Evolutionary conservation across 2,329 filamentous ascomycete genomes (phyloP).

Genomic region (Colletotrichum camelliae): DNA sequence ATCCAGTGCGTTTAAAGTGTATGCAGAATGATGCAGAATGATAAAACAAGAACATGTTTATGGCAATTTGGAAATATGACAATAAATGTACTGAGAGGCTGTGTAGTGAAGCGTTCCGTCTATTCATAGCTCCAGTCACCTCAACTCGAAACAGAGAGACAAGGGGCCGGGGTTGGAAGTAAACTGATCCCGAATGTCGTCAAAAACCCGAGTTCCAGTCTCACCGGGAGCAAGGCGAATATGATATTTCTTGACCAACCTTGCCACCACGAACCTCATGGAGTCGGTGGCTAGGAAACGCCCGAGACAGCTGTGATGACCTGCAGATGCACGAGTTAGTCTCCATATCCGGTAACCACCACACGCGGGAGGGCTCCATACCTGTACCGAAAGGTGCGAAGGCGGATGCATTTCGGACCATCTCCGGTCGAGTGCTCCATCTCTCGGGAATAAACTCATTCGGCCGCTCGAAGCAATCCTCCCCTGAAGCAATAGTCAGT

Average conservation of each 20-base stretch:
- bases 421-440: constrained; percentile 36
- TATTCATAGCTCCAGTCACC: neutral
- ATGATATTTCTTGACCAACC: constrained; percentile 14
- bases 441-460: constrained; percentile 42
- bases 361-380: neutral
- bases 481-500: constrained; percentile 19
- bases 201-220: constrained; percentile 16
- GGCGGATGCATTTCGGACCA: constrained; percentile 34
- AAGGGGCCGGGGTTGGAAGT: constrained; percentile 18
- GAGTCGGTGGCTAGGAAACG: constrained; percentile 17
- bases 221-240: constrained; percentile 14
- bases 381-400: constrained; percentile 39
- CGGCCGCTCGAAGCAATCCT: constrained; percentile 31
- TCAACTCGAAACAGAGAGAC: constrained; percentile 18
- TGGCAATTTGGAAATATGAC: neutral
- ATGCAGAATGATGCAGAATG: neutral
- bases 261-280: constrained; percentile 18
- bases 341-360: neutral
- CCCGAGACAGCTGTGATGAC: constrained; percentile 18
- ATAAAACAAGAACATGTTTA: neutral
- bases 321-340: neutral
- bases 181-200: constrained; percentile 16
- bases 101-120: neutral
- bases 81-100: neutral
- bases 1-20: neutral